Evolutionary conservation across 257 asterid genomes (phyloP), one percentile per base, ranked within the genome.

Genomic region (Nicotiana noctiflora): DNA sequence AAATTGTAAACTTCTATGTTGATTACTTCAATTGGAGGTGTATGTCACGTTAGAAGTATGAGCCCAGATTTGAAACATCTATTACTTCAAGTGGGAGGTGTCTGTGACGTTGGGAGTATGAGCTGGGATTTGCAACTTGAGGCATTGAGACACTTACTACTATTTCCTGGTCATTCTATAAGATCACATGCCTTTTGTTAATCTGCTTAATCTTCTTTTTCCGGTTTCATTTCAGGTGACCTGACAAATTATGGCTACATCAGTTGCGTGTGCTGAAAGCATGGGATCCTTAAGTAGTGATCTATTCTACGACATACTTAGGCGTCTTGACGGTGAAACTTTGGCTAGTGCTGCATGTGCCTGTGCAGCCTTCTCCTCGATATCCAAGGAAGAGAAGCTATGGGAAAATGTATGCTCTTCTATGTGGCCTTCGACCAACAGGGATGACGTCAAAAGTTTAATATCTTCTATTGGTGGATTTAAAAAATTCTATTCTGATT

Each of bases 251-350:
- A 15, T 46, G 72, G 81, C 59, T 44, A 87, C 89, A 92, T 88
- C 93, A 29, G 80, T 87, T 63, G 81, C 84, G n/a, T 80, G 90
- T 12, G 87, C 79, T 56, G 92, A 87, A 85, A 88, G 81, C 81
- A 86, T 88, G 90, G 81, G 92, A 31, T 84, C 94, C 3, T 79
- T 94, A 80, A 88, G 89, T 89, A 92, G 91, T 25, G 98, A 94
- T 85, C 84, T 91, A 19, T 92, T 86, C 88, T 94, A 94, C 6
- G 97, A 94, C 83, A 94, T 94, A 78, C 92, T 94, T 34, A 88
- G 88, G 82, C 98, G 97, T 79, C 97, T 94, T 19, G 98, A 94
- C 79, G 98, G 98, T 64, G 93, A 96, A 23, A 91, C 95, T 62
- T 87, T 94, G 83, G 98, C 98, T 61, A 88, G 89, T 83, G 97